phyloP scores from a whole-genome alignment of 768 basidiomycete species.

The Pleurotus ostreatus region DNA sequence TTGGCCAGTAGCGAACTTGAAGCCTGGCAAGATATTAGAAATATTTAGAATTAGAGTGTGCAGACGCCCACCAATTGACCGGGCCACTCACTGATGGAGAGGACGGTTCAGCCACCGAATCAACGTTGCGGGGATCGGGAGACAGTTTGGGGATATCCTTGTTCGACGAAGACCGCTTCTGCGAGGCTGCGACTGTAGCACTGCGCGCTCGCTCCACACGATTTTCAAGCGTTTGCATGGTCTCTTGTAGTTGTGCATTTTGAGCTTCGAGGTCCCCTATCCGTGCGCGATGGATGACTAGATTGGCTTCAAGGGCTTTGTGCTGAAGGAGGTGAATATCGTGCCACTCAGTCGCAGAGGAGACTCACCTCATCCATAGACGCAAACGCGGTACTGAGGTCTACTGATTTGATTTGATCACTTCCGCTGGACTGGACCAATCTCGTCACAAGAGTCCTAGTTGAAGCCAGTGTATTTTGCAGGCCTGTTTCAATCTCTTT shows the following conservation, averaged over 20 bases:
- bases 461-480: slow-evolving; percentile 52
- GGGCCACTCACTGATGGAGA: slow-evolving; percentile 72
- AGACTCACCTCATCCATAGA: slow-evolving; percentile 55
- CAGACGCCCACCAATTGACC: slow-evolving; percentile 64
- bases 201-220: slow-evolving; percentile 61
- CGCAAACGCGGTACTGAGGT: too few species aligned
- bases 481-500: slow-evolving; percentile 40
- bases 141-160: slow-evolving; percentile 22
- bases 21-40: slow-evolving; percentile 47
- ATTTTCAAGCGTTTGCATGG: slow-evolving; percentile 54
- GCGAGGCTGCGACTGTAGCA: slow-evolving; percentile 44
- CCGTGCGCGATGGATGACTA: slow-evolving; percentile 43
- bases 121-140: slow-evolving; percentile 37
- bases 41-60: slow-evolving; percentile 34
- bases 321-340: slow-evolving; percentile 37
- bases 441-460: slow-evolving; percentile 53
- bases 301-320: slow-evolving; percentile 52
- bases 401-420: slow-evolving; percentile 19
- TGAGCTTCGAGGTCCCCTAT: slow-evolving; percentile 48
- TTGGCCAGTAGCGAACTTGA: slow-evolving; percentile 30
- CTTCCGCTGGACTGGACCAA: slow-evolving; percentile 45
- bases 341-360: not conserved
- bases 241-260: slow-evolving; percentile 43
- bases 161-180: slow-evolving; percentile 27
- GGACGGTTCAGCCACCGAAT: slow-evolving; percentile 47